Evolutionary conservation across 495 filamentous ascomycete species (phyloP).

Genomic region (Penicillium simplicissimum): DNA sequence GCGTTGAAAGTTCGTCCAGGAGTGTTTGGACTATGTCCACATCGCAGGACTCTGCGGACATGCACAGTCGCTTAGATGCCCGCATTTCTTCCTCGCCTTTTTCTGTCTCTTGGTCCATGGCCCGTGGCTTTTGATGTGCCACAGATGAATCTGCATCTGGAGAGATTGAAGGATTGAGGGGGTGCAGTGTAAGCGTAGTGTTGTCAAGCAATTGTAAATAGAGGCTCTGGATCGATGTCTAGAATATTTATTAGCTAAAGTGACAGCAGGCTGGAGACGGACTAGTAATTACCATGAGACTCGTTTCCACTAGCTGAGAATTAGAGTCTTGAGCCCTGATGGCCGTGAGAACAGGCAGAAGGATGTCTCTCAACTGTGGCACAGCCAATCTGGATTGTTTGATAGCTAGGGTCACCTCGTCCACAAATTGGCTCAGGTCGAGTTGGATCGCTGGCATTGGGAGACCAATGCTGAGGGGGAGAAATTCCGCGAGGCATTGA

Average conservation of each 20-base stretch:
- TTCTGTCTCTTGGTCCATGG: slow-evolving; percentile 9
- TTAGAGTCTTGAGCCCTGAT: slow-evolving; percentile 18
- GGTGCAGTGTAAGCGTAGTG: not conserved
- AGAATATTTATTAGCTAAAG: slow-evolving; percentile 20
- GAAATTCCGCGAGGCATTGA: slow-evolving; percentile 34
- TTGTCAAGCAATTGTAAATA: slow-evolving; percentile 9
- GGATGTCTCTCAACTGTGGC: slow-evolving; percentile 19
- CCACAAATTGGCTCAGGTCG: slow-evolving; percentile 30
- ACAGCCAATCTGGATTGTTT: slow-evolving; percentile 14
- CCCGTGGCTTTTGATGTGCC: slow-evolving; percentile 12
- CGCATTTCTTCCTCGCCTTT: slow-evolving; percentile 14
- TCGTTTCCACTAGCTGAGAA: slow-evolving; percentile 21
- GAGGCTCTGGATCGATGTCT: slow-evolving; percentile 29
- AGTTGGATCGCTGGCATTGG: slow-evolving; percentile 28
- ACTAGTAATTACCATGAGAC: slow-evolving; percentile 32
- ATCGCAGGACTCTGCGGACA: slow-evolving; percentile 10
- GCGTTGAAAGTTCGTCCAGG: slow-evolving; percentile 15
- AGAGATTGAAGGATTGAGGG: not conserved
- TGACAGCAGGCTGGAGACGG: not conserved
- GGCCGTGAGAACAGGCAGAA: slow-evolving; percentile 32
- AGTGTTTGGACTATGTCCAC: slow-evolving; percentile 24
- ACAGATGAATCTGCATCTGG: not conserved
- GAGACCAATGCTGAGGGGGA: slow-evolving; percentile 21
- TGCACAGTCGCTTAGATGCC: slow-evolving; percentile 32
- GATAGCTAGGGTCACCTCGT: slow-evolving; percentile 18